Evolutionary conservation across 1,139 yeast genomes (phyloP).

Genomic region (Saccharomyces hybrid): DNA sequence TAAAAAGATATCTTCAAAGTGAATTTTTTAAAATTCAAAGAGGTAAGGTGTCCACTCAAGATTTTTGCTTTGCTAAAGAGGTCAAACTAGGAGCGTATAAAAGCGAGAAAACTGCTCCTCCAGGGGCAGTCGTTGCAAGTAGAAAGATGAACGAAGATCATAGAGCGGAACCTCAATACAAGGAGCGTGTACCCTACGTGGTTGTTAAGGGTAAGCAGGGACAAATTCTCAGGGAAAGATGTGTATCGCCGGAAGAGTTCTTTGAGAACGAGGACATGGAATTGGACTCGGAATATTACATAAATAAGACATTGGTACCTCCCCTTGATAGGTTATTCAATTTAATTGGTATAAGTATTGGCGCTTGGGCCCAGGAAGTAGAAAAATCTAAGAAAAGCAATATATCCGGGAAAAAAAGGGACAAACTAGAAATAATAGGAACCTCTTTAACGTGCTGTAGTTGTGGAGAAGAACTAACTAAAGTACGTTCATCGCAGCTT

Average conservation of each 20-base stretch:
- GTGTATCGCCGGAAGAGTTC: constrained; percentile 70
- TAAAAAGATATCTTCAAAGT: constrained; percentile 54
- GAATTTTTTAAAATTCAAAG: constrained; percentile 60
- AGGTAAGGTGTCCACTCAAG: constrained; percentile 61
- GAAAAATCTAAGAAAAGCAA: constrained; percentile 37
- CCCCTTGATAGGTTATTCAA: constrained; percentile 81
- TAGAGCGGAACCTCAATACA: constrained; percentile 76
- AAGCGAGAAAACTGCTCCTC: constrained; percentile 65
- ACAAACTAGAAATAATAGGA: not conserved
- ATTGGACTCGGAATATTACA: constrained; percentile 78
- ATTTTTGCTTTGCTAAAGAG: constrained; percentile 87
- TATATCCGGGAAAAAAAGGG: constrained; percentile 3
- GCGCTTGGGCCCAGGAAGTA: constrained; percentile 69
- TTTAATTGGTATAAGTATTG: constrained; percentile 72
- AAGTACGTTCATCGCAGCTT: constrained; percentile 18
- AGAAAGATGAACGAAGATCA: constrained; percentile 56
- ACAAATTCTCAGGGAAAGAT: constrained; percentile 65
- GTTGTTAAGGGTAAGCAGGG: constrained; percentile 64
- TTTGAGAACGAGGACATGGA: constrained; percentile 41
- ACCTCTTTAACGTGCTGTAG: constrained; percentile 4
- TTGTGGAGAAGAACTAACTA: constrained; percentile 14
- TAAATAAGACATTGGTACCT: constrained; percentile 73
- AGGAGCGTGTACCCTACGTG: constrained; percentile 81
- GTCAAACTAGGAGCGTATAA: constrained; percentile 80
- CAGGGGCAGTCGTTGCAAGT: constrained; percentile 79